These are phyloP conservation scores for Nyctanthes arbortristis DNA, from an alignment of 257 asterid species.

Conservation along the genomic window DNA sequence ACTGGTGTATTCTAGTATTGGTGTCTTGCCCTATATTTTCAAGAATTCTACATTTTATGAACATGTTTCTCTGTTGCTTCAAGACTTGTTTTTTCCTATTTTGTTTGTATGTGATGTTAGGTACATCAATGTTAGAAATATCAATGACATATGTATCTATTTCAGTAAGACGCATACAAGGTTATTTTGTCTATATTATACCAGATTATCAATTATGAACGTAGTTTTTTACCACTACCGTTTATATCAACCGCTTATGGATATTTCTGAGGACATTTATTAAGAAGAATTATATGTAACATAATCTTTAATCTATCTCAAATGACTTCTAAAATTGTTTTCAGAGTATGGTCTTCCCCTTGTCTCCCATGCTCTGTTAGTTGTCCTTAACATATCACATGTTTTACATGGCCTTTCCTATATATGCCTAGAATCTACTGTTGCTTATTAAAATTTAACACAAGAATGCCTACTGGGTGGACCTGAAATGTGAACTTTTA, in stretches of 20 bases:
- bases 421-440: background rate
- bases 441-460: background rate
- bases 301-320: background rate
- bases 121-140: background rate
- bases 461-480: background rate
- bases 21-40: background rate
- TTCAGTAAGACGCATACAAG: background rate
- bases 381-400: background rate
- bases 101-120: background rate
- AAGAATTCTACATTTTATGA: background rate
- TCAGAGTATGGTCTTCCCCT: background rate
- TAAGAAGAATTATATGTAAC: background rate
- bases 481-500: background rate
- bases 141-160: background rate
- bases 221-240: background rate
- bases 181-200: background rate
- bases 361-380: background rate
- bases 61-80: background rate
- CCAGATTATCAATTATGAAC: too few species aligned
- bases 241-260: background rate
- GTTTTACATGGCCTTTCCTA: slow-evolving; percentile 3
- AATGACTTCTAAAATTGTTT: background rate
- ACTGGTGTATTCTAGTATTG: background rate
- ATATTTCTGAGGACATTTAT: background rate
- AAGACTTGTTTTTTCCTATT: background rate